These are phyloP conservation scores for Ophiocytium majus DNA, from an alignment of 352 stramenopile species.

Conservation along the genomic window DNA sequence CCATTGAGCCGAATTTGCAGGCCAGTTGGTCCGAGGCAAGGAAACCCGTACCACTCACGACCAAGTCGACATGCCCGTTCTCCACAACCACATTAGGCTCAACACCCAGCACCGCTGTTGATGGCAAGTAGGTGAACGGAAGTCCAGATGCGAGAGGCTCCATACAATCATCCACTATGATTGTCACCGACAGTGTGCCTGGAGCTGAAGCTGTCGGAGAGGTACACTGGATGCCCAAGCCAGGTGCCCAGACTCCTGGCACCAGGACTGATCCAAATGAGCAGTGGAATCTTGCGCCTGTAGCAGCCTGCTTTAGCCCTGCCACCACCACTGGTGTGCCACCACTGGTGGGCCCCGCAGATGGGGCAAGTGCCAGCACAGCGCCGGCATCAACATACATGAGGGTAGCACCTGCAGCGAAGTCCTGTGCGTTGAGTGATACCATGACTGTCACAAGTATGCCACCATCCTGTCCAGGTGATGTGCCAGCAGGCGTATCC, in stretches of 20 bases:
- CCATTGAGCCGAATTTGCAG: not conserved
- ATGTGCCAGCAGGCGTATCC: not conserved
- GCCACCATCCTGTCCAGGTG: not conserved
- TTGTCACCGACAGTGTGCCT: no score
- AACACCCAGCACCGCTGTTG: not conserved
- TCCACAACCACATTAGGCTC: not conserved
- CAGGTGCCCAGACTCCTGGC: no score
- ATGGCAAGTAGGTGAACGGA: not conserved
- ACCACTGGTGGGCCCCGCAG: not conserved
- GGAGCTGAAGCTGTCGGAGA: no score
- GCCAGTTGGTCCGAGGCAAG: not conserved
- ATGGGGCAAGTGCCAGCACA: not conserved
- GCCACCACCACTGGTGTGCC: not conserved
- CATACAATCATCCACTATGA: no score
- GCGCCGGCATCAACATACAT: not conserved
- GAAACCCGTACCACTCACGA: not conserved
- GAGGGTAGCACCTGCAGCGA: not conserved
- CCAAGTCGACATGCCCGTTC: not conserved
- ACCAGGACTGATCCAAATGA: no score
- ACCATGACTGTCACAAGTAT: no score
- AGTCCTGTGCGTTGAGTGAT: not conserved
- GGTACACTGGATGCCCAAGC: no score
- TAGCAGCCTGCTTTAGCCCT: no score
- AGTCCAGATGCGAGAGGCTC: not conserved
- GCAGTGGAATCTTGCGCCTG: no score